These are phyloP conservation scores for Ustulina deusta DNA, from an alignment of 2,329 filamentous ascomycete genomes.

Conservation along the genomic window DNA sequence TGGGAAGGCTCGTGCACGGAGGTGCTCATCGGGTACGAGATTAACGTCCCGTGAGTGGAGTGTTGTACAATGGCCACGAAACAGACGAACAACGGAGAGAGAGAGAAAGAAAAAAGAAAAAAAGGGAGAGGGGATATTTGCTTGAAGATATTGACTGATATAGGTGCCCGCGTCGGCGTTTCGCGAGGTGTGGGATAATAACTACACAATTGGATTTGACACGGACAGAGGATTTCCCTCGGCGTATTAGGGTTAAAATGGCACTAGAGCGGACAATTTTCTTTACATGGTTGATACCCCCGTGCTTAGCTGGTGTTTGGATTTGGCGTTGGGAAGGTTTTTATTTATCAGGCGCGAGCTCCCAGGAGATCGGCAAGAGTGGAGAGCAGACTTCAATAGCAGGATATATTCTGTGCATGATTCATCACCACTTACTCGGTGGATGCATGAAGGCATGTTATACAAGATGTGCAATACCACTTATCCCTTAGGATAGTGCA, in stretches of 20 bases:
- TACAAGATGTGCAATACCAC: neutral
- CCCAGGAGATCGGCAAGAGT: too few relatives aligned
- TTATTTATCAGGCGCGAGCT: neutral
- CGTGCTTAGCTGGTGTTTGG: neutral
- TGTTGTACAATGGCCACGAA: too few relatives aligned
- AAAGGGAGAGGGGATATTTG: neutral
- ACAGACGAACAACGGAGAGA: neutral
- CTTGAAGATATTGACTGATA: neutral
- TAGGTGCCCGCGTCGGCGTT: too few relatives aligned
- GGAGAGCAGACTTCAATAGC: neutral
- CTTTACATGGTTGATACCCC: slow-evolving; percentile 25
- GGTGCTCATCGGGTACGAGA: slow-evolving; percentile 94
- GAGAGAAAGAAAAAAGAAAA: neutral
- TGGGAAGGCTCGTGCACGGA: slow-evolving; percentile 95
- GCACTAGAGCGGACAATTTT: neutral
- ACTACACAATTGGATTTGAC: neutral
- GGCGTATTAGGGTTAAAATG: neutral
- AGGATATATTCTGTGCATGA: neutral
- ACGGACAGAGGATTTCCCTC: neutral
- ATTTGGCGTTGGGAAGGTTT: neutral
- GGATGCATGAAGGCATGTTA: neutral
- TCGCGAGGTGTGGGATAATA: too few relatives aligned
- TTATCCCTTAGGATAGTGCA: too few relatives aligned
- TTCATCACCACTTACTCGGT: neutral
- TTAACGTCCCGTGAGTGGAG: slow-evolving; percentile 62